Conservation (phyloP, 768 basidiomycete species). For the Daedalea quercina region DNA sequence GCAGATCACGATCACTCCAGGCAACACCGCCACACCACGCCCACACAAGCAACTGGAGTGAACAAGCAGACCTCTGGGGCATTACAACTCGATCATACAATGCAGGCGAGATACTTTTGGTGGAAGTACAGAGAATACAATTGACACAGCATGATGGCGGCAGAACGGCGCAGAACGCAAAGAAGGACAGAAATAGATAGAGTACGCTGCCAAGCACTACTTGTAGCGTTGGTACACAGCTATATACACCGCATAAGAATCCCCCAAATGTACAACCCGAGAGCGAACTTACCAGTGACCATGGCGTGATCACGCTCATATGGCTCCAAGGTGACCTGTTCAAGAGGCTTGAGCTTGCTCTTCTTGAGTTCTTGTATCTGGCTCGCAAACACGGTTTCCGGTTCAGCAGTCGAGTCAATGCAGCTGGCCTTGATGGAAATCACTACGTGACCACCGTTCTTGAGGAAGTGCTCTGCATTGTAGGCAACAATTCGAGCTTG, state of each 20-base stretch:
- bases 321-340: constrained; percentile 93
- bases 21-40: constrained; percentile 2
- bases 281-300: constrained; percentile 54
- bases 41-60: no score
- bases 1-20: constrained; percentile 3
- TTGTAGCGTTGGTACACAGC: constrained; percentile 43
- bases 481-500: constrained; percentile 94
- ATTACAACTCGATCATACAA: background rate
- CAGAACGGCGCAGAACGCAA: background rate
- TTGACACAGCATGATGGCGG: background rate
- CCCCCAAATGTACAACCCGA: background rate
- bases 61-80: no score
- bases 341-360: constrained; percentile 84
- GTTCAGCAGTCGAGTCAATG: constrained; percentile 92
- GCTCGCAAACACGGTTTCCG: constrained; percentile 82
- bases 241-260: constrained; percentile 12
- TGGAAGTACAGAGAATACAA: constrained; percentile 14
- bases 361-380: constrained; percentile 80
- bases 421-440: constrained; percentile 99
- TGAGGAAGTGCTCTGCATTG: constrained; percentile 95
- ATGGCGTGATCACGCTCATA: constrained; percentile 90
- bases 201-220: constrained; percentile 13
- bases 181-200: constrained; percentile 3
- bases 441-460: constrained; percentile 85
- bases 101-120: constrained; percentile 10